phyloP scores from a whole-genome alignment of 441 rosid species.

The Populus hybrid region DNA sequence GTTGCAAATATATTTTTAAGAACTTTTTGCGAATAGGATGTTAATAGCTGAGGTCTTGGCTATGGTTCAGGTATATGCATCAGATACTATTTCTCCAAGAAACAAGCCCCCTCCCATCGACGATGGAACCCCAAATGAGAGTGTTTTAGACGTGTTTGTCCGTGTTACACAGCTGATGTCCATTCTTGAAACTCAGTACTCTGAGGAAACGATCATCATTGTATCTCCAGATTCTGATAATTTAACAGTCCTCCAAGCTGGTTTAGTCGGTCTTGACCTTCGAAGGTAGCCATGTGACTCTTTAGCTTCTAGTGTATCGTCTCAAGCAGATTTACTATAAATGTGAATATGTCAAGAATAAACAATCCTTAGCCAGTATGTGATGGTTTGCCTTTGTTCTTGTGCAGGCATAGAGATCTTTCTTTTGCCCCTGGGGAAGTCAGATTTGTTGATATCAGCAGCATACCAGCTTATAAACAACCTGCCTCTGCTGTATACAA shows the following conservation, averaged over 20 bases:
- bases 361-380: background rate
- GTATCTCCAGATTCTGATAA: slow-evolving; percentile 97
- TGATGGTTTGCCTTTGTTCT: background rate
- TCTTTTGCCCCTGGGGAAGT: slow-evolving; percentile 79
- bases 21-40: background rate
- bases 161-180: slow-evolving; percentile 95
- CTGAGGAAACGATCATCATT: slow-evolving; percentile 63
- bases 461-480: slow-evolving; percentile 74
- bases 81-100: slow-evolving; percentile 68
- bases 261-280: slow-evolving; percentile 78
- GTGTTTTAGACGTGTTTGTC: slow-evolving; percentile 81
- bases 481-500: slow-evolving; percentile 83
- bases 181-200: slow-evolving; percentile 88
- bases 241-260: slow-evolving; percentile 78
- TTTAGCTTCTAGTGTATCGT: background rate
- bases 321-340: background rate
- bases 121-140: slow-evolving; percentile 92
- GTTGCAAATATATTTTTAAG: background rate
- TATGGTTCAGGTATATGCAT: slow-evolving; percentile 62
- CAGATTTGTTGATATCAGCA: slow-evolving; percentile 59
- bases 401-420: slow-evolving; percentile 70
- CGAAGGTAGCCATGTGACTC: slow-evolving; percentile 42
- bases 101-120: slow-evolving; percentile 84
- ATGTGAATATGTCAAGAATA: background rate
- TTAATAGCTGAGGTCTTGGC: background rate